Evolutionary conservation across 495 filamentous ascomycete genomes (phyloP), one percentile per base, ranked within the genome.

Genomic region (Penicillium angulare): DNA sequence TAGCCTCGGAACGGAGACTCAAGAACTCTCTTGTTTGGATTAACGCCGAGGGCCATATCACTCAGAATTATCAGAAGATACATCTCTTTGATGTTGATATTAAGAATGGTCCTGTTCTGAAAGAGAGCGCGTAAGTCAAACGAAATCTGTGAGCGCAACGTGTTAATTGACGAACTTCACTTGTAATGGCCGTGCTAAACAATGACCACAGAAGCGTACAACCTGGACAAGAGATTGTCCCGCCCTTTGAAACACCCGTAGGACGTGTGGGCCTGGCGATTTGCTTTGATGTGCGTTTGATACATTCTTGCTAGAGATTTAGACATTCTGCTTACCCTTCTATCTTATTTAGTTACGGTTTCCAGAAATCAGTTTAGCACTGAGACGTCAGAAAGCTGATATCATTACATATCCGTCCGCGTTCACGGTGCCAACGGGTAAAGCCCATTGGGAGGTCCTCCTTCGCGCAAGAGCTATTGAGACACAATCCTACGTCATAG

Each of bases 331-430:
- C 31, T 29, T 10, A 49, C 33, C 12, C 34, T 33, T n/a, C n/a
- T n/a, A n/a, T n/a, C 32, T 17, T 51, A 5, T 49, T 12, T 52
- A 79, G 77, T 60, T 89, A 32, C 86, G 92, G 0, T 97, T 96
- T 56, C 86, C 92, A 0, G 90, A 96, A 53, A 80, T 86, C 9
- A 77, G 81, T 3, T 68, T 93, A 12, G 72, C 82, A 5, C 74
- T 97, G 15, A 79, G 78, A 12, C 78, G 81, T 38, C 79, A 84
- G 49, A 76, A 78, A 22, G 89, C 88, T 12, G 81, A 95, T 39
- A 74, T 96, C 44, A 77, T 97, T 43, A 86, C 90, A 0, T 97
- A 88, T 66, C 93, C 92, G 3, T 90, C 86, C 1, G 92, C 93
- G 13, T 97, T 97, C 63, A 96, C 91, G 8, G 77, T 95, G 2